A percentile compares a stretch with the other conserved stretches of the same genome.
Conservation (phyloP, 805 yeast species). For the Torulaspora delbrueckii region DNA sequence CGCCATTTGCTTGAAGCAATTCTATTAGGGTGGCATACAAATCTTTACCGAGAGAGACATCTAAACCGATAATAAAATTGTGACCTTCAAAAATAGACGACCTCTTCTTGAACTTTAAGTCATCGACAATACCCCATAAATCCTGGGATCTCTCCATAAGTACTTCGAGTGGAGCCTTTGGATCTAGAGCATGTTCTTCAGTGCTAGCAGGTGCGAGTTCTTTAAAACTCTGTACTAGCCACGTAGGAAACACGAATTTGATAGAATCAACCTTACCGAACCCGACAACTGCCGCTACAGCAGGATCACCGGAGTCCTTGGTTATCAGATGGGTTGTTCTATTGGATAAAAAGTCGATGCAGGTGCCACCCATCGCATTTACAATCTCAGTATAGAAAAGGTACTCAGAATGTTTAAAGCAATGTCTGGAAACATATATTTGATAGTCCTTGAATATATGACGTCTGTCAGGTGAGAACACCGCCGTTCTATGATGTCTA, state of each 20-base stretch:
- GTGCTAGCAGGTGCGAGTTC: conserved; percentile 49
- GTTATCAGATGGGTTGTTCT: conserved; percentile 79
- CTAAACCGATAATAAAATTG: conserved; percentile 48
- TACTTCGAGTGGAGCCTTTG: conserved; percentile 11
- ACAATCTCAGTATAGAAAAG: conserved; percentile 55
- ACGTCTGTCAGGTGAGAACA: conserved; percentile 66
- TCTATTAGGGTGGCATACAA: conserved; percentile 38
- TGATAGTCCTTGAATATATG: conserved; percentile 58
- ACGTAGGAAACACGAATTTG: conserved; percentile 65
- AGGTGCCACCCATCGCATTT: conserved; percentile 72
- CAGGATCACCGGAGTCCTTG: conserved; percentile 50
- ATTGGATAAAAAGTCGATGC: conserved; percentile 53
- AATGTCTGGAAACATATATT: conserved; percentile 42
- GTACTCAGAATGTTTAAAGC: conserved; percentile 59
- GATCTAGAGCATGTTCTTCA: conserved; percentile 46
- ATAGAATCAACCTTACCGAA: conserved; percentile 40
- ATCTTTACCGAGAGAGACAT: conserved; percentile 49
- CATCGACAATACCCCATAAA: conserved; percentile 13
- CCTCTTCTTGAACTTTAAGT: conserved; percentile 7
- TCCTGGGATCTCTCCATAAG: conserved; percentile 13
- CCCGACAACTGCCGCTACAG: conserved; percentile 48
- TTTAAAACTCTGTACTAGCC: conserved; percentile 71
- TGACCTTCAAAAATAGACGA: conserved; percentile 41
- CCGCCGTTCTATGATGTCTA: conserved; percentile 24
- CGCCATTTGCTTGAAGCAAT: conserved; percentile 53